Conservation (phyloP, 1,284 basidiomycete genomes). For the Termitomyces sp. region DNA sequence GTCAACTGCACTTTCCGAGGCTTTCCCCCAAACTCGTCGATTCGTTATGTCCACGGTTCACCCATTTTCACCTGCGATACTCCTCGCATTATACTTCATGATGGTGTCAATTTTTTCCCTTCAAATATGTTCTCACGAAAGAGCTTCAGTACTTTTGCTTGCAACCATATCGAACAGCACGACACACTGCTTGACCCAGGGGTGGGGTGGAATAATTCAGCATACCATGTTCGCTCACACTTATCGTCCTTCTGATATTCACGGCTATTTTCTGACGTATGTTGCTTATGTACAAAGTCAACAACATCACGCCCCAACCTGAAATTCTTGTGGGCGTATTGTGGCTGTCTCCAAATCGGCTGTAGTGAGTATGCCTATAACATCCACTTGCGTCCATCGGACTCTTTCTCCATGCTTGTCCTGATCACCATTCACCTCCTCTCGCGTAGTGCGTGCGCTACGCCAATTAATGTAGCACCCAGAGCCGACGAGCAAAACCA, state of each 20-base stretch:
- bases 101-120: too few species aligned
- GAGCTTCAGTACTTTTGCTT: too few species aligned
- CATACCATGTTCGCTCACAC: neutral
- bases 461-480: neutral
- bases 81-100: too few species aligned
- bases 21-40: too few species aligned
- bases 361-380: neutral
- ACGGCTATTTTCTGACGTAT: neutral
- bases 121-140: too few species aligned
- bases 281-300: neutral
- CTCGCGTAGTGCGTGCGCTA: too few species aligned
- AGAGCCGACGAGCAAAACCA: neutral
- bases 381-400: neutral
- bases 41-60: too few species aligned
- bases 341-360: neutral
- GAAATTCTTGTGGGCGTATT: neutral
- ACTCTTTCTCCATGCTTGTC: neutral
- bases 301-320: neutral
- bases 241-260: neutral
- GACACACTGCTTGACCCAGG: too few species aligned
- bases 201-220: too few species aligned
- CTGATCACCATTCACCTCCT: neutral
- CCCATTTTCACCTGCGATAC: too few species aligned
- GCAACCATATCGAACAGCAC: too few species aligned
- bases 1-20: too few species aligned